These are phyloP conservation scores for Lagenidium sp. DNA, from an alignment of 352 stramenopile species.

Conservation along the genomic window DNA sequence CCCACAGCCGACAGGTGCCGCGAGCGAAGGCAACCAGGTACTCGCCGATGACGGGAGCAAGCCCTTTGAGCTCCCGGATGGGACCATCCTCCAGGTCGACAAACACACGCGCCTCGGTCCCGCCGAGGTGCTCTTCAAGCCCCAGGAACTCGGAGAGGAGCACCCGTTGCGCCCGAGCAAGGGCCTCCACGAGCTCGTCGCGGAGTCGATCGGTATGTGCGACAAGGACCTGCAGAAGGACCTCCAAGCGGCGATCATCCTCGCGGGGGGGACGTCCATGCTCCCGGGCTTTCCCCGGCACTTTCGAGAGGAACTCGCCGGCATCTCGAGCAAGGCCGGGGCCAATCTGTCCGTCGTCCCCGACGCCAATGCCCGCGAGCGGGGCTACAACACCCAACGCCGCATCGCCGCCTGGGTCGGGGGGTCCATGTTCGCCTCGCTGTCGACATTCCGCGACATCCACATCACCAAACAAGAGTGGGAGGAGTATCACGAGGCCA, in stretches of 20 bases:
- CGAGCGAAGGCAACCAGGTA: conserved; percentile 13
- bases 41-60: conserved; percentile 28
- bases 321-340: conserved; percentile 14
- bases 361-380: conserved; percentile 58
- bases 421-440: conserved; percentile 83
- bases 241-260: conserved; percentile 62
- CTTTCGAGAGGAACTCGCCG: conserved; percentile 59
- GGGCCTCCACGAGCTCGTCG: conserved; percentile 78
- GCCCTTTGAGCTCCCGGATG: conserved; percentile 75
- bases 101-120: conserved; percentile 54
- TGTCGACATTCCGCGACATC: conserved; percentile 83
- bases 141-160: conserved; percentile 89
- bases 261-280: conserved; percentile 83
- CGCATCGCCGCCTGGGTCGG: conserved; percentile 85
- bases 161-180: conserved; percentile 58
- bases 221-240: conserved; percentile 81
- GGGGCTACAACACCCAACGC: conserved; percentile 82
- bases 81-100: conserved; percentile 81
- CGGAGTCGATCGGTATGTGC: conserved; percentile 81
- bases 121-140: conserved; percentile 79
- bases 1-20: conserved; percentile 9
- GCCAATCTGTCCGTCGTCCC: conserved; percentile 71
- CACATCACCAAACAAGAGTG: conserved; percentile 86
- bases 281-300: conserved; percentile 72
- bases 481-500: conserved; percentile 84